Evolutionary conservation across 495 filamentous ascomycete species (phyloP).

Genomic region (Aspergillus bridgeri): DNA sequence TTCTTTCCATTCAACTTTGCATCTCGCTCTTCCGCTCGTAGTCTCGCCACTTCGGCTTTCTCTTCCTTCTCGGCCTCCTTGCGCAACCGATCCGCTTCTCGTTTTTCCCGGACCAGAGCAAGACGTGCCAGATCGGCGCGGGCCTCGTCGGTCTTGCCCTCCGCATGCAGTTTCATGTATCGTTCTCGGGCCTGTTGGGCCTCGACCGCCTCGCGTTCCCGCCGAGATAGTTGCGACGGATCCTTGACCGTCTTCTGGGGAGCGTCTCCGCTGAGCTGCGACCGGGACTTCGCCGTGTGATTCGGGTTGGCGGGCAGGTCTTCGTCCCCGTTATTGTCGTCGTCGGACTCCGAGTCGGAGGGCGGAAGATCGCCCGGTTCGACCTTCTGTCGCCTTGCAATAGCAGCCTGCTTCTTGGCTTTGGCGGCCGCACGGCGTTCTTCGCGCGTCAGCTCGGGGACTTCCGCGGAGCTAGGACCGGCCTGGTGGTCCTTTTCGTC

Average conservation of each 20-base stretch:
- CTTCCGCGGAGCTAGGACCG: slow-evolving; percentile 19
- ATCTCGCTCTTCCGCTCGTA: slow-evolving; percentile 36
- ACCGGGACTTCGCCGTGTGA: slow-evolving; percentile 68
- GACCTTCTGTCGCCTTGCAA: slow-evolving; percentile 60
- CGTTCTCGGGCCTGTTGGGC: slow-evolving; percentile 84
- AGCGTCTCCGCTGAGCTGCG: slow-evolving; percentile 52
- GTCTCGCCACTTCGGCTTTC: slow-evolving; percentile 57
- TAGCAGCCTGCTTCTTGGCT: slow-evolving; percentile 85
- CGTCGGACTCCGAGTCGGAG: slow-evolving; percentile 59
- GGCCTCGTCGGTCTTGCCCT: slow-evolving; percentile 96
- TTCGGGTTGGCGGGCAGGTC: slow-evolving; percentile 85
- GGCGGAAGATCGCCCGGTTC: slow-evolving; percentile 82
- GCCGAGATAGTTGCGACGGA: slow-evolving; percentile 62
- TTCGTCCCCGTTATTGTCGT: slow-evolving; percentile 47
- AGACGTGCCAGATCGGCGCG: slow-evolving; percentile 86
- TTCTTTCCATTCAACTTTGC: slow-evolving; percentile 33
- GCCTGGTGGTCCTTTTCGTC: slow-evolving; percentile 37
- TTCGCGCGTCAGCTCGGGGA: slow-evolving; percentile 68
- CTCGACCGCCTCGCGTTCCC: slow-evolving; percentile 86
- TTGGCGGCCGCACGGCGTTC: slow-evolving; percentile 84
- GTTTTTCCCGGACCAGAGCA: slow-evolving; percentile 73
- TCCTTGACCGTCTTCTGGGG: slow-evolving; percentile 24
- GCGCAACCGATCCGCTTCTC: slow-evolving; percentile 76
- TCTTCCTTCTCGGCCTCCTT: slow-evolving; percentile 82
- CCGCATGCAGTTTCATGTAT: slow-evolving; percentile 90